Evolutionary conservation across 2,329 filamentous ascomycete species (phyloP), one percentile per base, ranked within the genome.

Genomic region (Fusarium duplospermum): DNA sequence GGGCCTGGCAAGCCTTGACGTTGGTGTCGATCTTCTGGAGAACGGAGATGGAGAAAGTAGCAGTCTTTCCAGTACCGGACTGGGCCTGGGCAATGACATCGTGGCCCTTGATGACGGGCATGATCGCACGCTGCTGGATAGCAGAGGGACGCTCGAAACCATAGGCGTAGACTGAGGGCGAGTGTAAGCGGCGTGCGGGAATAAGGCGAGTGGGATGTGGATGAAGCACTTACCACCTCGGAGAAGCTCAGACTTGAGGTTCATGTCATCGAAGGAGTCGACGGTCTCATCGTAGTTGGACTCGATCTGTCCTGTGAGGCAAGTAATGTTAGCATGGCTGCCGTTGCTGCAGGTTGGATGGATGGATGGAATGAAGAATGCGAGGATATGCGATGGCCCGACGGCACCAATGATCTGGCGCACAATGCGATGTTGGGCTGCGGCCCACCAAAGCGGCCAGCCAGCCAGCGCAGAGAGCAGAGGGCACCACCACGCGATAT

Each of bases 241-340:
- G 84, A 99, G 94, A 83, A 99, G 93, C 90, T 99, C 96, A 77
- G 94, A 84, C 92, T 97, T 98, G 83, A 99, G 91, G 88, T 92
- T 93, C 96, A 99, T 99, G 82, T 95, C 91, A 88, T 99, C 96
- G 88, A 99, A 99, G 73, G 95, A 98, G 88, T 99, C 97, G 87
- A 96, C 96, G 83, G 96, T 95, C 91, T 98, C 95, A 91, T 99
- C 96, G 89, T 98, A 99, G 94, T 99, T 99, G 85, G 95, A 98
- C 91, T 99, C 97, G 91, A 99, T 99, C 89, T 97, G 95, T 87
- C 93, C 96, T 98, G 85, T 82, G 84, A 54, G 70, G 67, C 24
- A 20, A 71, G 62, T 3, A 56, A 63, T 47, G 66, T 80, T 47
- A 79, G 80, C 74, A 65, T 74, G 45, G 64, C 57, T 40, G 40